These are phyloP conservation scores for Xenosphaeropsis pyriputrescens DNA, from an alignment of 2,329 filamentous ascomycete genomes.

Conservation along the genomic window DNA sequence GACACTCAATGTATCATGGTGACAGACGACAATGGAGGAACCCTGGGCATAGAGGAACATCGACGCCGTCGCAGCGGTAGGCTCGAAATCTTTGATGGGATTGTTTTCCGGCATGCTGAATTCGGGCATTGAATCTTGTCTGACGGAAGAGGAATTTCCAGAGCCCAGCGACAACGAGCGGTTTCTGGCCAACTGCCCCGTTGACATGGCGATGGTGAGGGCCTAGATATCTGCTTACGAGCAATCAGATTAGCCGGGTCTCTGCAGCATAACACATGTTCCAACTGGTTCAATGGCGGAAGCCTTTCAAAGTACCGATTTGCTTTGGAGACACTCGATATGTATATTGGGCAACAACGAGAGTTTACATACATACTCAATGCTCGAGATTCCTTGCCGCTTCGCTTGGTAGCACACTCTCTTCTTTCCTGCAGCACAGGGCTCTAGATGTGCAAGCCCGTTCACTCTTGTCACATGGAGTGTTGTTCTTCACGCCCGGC, in stretches of 20 bases:
- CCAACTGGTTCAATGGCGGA: constrained; percentile 10
- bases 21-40: constrained; percentile 68
- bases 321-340: constrained; percentile 8
- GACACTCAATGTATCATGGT: constrained; percentile 83
- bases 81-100: constrained; percentile 52
- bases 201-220: constrained; percentile 37
- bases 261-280: constrained; percentile 9
- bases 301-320: constrained; percentile 6
- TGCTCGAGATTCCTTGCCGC: constrained; percentile 10
- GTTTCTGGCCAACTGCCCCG: constrained; percentile 38
- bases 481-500: constrained; percentile 1
- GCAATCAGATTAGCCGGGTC: constrained; percentile 15
- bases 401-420: constrained; percentile 10
- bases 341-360: constrained; percentile 6
- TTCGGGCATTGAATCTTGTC: constrained; percentile 30
- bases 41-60: constrained; percentile 84
- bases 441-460: constrained; percentile 18
- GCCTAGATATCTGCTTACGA: constrained; percentile 12
- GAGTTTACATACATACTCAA: constrained; percentile 14
- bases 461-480: constrained; percentile 13
- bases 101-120: constrained; percentile 35
- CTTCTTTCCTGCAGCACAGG: constrained; percentile 16
- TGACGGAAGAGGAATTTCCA: constrained; percentile 35
- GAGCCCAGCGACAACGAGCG: constrained; percentile 44
- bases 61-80: constrained; percentile 80